phyloP scores from a whole-genome alignment of 2,329 filamentous ascomycete genomes.

The Ophiostoma sp. region DNA sequence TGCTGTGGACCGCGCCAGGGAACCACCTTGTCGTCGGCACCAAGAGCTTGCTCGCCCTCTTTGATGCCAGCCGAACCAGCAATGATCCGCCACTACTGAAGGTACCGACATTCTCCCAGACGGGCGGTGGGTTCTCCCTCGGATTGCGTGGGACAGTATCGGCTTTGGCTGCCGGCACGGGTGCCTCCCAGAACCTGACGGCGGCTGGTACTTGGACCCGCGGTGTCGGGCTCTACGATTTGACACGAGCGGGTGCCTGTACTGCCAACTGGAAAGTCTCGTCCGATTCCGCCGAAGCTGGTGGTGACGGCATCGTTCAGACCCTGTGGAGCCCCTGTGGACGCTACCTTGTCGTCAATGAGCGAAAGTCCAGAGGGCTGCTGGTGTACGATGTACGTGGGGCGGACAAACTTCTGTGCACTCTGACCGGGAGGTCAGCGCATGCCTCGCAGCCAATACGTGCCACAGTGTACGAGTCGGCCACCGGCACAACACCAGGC shows the following conservation, averaged over 20 bases:
- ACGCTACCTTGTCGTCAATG: constrained; percentile 62
- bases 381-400: constrained; percentile 65
- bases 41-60: constrained; percentile 59
- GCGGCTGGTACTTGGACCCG: constrained; percentile 66
- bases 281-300: constrained; percentile 48
- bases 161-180: constrained; percentile 42
- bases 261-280: constrained; percentile 62
- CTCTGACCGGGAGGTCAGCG: constrained; percentile 52
- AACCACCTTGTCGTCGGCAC: constrained; percentile 63
- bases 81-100: constrained; percentile 54
- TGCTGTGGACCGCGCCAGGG: constrained; percentile 57
- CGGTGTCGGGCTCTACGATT: constrained; percentile 63
- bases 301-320: constrained; percentile 63
- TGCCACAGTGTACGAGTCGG: constrained; percentile 52
- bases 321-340: constrained; percentile 64
- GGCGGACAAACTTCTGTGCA: constrained; percentile 57
- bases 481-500: constrained; percentile 35
- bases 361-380: constrained; percentile 56
- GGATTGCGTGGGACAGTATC: constrained; percentile 65
- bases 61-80: constrained; percentile 56
- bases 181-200: constrained; percentile 44
- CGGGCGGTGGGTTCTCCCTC: constrained; percentile 60
- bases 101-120: constrained; percentile 57
- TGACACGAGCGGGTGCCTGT: constrained; percentile 54
- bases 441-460: constrained; percentile 57